Conservation (phyloP, 208 protist species). For the Wallacemonas sp. region DNA sequence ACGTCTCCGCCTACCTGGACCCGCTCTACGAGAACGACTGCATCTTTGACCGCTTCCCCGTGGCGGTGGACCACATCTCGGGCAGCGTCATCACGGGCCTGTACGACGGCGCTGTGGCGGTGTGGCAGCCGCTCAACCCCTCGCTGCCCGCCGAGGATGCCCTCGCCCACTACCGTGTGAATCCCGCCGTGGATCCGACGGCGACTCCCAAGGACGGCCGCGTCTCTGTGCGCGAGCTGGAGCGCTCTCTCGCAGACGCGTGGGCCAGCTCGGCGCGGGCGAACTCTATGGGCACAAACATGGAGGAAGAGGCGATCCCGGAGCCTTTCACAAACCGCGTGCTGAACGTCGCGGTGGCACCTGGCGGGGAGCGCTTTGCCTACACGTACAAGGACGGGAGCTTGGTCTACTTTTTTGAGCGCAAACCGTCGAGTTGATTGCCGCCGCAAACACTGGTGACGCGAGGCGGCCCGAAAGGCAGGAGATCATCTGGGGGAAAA, state of each 20-base stretch:
- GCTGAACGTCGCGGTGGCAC: conserved; percentile 65
- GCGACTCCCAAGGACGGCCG: conserved; percentile 23
- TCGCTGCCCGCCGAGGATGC: conserved; percentile 26
- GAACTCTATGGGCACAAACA: conserved; percentile 5
- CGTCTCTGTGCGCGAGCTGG: conserved; percentile 52
- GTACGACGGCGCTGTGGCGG: conserved; percentile 82
- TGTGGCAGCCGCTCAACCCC: conserved; percentile 80
- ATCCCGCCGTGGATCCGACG: conserved; percentile 42
- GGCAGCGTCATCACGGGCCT: conserved; percentile 81
- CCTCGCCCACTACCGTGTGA: conserved; percentile 69
- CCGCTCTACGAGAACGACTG: conserved; percentile 77
- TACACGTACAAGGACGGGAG: conserved; percentile 75
- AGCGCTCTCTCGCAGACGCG: conserved; percentile 38
- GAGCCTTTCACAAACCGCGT: conserved; percentile 83
- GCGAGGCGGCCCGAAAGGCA: too few relatives aligned
- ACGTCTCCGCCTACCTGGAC: conserved; percentile 72
- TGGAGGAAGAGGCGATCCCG: conserved; percentile 39
- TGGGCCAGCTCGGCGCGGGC: conserved; percentile 26
- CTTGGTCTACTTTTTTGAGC: conserved; percentile 80
- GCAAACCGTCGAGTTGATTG: conserved; percentile 14
- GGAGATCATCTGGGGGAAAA: too few relatives aligned
- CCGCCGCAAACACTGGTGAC: background rate
- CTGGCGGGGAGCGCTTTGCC: conserved; percentile 82
- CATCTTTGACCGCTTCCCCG: conserved; percentile 87
- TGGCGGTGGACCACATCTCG: conserved; percentile 78